Base-by-base conservation (phyloP, 768 basidiomycete species). In the Peribolospora baueri region DNA sequence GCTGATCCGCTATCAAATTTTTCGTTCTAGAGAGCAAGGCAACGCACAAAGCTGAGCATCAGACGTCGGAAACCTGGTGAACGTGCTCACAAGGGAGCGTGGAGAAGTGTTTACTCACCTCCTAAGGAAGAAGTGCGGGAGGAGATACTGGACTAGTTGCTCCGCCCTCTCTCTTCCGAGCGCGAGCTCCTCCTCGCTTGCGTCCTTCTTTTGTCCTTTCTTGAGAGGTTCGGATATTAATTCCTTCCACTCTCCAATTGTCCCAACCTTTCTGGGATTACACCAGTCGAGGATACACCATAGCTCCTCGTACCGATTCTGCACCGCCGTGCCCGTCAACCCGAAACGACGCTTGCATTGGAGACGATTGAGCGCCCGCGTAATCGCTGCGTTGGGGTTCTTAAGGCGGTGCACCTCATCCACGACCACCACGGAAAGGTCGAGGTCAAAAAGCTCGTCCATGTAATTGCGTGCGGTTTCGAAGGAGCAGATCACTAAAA, bases 221-320 rank as follows among this genome's bases (percentile, higher is more conserved):
- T 72, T 76, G 60, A 87, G 67, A 0, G 84, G 85, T 47, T 73
- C 72, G 1, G 52, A 6, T 5, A 61, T 46, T 8, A 57, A 80
- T 4, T 73, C 72, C 48, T 78, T 74, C 87, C 88, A 97, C 59
- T 95, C 78, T 41, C 72, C 72, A 38, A 69, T 64, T 0, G 76
- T 78, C 0, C 90, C 91, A 7, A 91, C 66, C 37, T 70, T 70
- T 0, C 80, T 83, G 0, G 87, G 86, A 57, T 80, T 82, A n/a
- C 81, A 81, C 82, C 86, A 95, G 63, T 91, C 78, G 41, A 95
- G 68, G 42, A 98, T 78, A 1, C 84, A 83, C 82, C 86, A 90
- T 61, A 95, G 71, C 65, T 97, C 91, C 47, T 76, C 74, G 63
- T 90, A 88, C 0, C 78, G 76, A 61, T 95, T 98, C 63, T 97